Base-by-base conservation (phyloP, 1,284 basidiomycete species). In the Microbotryum scabiosae region DNA sequence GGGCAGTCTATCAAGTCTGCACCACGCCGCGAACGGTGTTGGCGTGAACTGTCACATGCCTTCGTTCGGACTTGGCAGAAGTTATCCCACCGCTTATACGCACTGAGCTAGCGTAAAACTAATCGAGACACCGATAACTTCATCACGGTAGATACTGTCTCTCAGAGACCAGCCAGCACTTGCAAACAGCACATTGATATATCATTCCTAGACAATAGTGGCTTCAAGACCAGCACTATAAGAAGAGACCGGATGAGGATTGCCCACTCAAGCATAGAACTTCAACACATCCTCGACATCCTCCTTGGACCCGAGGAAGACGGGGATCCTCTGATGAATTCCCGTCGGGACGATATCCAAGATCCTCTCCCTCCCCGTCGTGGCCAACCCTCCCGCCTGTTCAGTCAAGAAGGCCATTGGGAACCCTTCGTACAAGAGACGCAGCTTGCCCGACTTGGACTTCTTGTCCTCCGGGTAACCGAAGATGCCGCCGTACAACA, bases 391-490 rank as follows among this genome's bases (percentile, higher is more conserved):
- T 43, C 96, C 96, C 36, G 96, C 96, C 86, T 93, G 74, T 25
- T 63, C 61, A 60, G 54, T 61, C 44, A 66, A 32, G 50, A 61
- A 60, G 3, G 93, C 89, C 94, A 97, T 97, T n/a, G 93, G 94
- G 82, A 97, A 98, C 6, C 90, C 94, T 78, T 98, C 96, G 73
- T 98, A 99, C 53, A 98, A 79, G 73, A 98, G 79, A 72, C 96
- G 83, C 70, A 98, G 81, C 79, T 99, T 99, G 61, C 94, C 94
- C 70, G 78, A 86, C 80, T 93, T 96, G 78, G 84, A 89, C 83
- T 98, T 98, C 82, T 91, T 97, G 79, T 98, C 96, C 72, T 86
- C 86, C 7, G 96, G 96, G 78, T 99, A 99, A 44, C 93, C 91
- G 73, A 99, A 99, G 74, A 99, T 97, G 54, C 96, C 96, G 47